phyloP scores from a whole-genome alignment of 305 asterid species.

The Fraxinus greggii region DNA sequence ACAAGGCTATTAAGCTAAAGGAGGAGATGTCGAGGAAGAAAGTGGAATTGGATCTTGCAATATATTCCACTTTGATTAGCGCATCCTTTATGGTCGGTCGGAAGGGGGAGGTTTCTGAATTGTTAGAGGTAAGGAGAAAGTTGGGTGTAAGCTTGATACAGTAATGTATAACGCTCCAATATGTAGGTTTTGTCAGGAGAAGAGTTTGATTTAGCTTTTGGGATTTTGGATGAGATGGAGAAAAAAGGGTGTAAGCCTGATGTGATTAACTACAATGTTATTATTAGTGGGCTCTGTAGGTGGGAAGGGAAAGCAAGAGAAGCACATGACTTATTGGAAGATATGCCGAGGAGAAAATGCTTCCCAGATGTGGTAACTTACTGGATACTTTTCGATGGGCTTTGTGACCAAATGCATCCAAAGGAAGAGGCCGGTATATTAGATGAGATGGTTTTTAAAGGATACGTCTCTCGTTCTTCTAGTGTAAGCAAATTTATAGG shows the following conservation, averaged over 20 bases:
- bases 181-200: slow-evolving; percentile 52
- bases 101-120: slow-evolving; percentile 37
- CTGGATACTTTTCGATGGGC: slow-evolving; percentile 57
- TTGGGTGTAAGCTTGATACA: slow-evolving; percentile 52
- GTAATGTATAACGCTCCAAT: slow-evolving; percentile 66
- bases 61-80: slow-evolving; percentile 62
- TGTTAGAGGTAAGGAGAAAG: slow-evolving; percentile 55
- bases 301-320: slow-evolving; percentile 44
- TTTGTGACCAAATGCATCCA: slow-evolving; percentile 50
- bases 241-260: slow-evolving; percentile 58
- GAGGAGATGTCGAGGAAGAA: slow-evolving; percentile 60
- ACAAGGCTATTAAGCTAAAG: slow-evolving; percentile 49
- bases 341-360: slow-evolving; percentile 64
- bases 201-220: slow-evolving; percentile 59
- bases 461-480: slow-evolving; percentile 46
- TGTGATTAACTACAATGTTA: slow-evolving; percentile 59
- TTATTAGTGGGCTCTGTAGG: slow-evolving; percentile 56
- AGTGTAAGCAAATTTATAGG: slow-evolving; percentile 37
- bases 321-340: slow-evolving; percentile 67
- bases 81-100: slow-evolving; percentile 52
- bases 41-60: slow-evolving; percentile 51
- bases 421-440: slow-evolving; percentile 56
- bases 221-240: slow-evolving; percentile 56
- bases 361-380: slow-evolving; percentile 65
- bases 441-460: slow-evolving; percentile 72